These are phyloP conservation scores for Pleurotus giganteus DNA, from an alignment of 768 basidiomycete genomes.

Conservation along the genomic window DNA sequence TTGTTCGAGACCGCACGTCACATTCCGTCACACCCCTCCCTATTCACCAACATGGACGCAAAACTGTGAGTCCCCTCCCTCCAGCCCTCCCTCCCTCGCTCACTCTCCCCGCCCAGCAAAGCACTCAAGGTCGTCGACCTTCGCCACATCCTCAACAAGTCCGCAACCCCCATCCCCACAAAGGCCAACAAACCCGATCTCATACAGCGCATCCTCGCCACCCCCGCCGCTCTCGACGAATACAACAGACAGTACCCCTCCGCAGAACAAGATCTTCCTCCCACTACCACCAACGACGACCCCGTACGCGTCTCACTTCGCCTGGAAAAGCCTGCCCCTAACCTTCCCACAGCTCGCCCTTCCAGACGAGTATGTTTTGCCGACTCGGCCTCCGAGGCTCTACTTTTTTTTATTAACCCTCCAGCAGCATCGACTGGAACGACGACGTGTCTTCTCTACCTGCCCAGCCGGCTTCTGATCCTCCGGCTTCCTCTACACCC, in stretches of 20 bases:
- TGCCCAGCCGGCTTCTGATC: constrained; percentile 15
- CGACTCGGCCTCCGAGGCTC: neutral
- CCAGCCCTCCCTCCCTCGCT: neutral
- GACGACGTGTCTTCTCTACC: constrained; percentile 24
- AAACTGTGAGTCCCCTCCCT: constrained; percentile 24
- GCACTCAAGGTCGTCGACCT: constrained; percentile 73
- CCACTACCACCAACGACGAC: constrained; percentile 20
- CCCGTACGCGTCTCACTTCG: constrained; percentile 18
- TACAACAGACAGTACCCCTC: constrained; percentile 37
- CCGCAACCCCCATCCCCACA: constrained; percentile 43
- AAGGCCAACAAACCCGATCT: constrained; percentile 70
- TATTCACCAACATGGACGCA: constrained; percentile 30
- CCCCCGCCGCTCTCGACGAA: constrained; percentile 44
- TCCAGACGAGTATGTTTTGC: constrained; percentile 31
- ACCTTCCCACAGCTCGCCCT: constrained; percentile 21
- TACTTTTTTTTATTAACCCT: constrained; percentile 4
- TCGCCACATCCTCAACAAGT: constrained; percentile 56
- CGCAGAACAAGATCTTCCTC: constrained; percentile 25
- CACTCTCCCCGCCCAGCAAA: constrained; percentile 40
- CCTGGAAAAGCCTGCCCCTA: constrained; percentile 8
- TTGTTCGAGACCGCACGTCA: constrained; percentile 7
- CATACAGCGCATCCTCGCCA: constrained; percentile 57
- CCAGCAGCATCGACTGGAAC: constrained; percentile 41
- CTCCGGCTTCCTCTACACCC: constrained; percentile 11
- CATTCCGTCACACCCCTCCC: constrained; percentile 19